These are phyloP conservation scores for Taiozyma sp. DNA, from an alignment of 1,139 yeast genomes.

Conservation along the genomic window DNA sequence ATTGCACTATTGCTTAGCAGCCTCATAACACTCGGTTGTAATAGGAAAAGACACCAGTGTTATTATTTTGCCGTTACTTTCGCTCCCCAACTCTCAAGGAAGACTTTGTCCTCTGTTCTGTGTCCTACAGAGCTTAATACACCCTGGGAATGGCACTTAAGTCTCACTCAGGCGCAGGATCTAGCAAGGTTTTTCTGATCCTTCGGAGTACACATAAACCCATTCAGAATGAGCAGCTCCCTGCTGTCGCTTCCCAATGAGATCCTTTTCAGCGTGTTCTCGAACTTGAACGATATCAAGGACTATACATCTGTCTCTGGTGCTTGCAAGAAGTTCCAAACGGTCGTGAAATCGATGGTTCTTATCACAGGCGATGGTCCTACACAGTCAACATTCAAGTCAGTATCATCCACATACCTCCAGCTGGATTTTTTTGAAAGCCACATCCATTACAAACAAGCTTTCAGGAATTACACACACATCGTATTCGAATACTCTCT, in stretches of 20 bases:
- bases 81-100: too few species aligned
- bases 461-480: constrained; percentile 1
- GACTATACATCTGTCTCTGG: constrained; percentile 2
- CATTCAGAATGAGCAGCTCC: background rate
- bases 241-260: constrained; percentile 1
- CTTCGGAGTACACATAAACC: background rate
- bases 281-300: constrained; percentile 1
- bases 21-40: background rate
- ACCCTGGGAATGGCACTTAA: background rate
- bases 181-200: background rate
- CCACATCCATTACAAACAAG: background rate
- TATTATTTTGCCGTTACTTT: too few species aligned
- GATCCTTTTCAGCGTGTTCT: background rate
- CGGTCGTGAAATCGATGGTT: constrained; percentile 1
- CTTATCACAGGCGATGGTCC: constrained; percentile 5
- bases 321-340: constrained; percentile 3
- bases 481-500: constrained; percentile 5
- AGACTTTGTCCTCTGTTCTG: too few species aligned
- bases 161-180: background rate
- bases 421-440: constrained; percentile 1
- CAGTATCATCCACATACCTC: constrained; percentile 2
- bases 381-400: constrained; percentile 1
- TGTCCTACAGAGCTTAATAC: background rate
- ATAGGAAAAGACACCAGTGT: background rate
- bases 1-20: too few species aligned